Conservation (phyloP, 805 yeast species). For the Grigorovia transvaalensis region DNA sequence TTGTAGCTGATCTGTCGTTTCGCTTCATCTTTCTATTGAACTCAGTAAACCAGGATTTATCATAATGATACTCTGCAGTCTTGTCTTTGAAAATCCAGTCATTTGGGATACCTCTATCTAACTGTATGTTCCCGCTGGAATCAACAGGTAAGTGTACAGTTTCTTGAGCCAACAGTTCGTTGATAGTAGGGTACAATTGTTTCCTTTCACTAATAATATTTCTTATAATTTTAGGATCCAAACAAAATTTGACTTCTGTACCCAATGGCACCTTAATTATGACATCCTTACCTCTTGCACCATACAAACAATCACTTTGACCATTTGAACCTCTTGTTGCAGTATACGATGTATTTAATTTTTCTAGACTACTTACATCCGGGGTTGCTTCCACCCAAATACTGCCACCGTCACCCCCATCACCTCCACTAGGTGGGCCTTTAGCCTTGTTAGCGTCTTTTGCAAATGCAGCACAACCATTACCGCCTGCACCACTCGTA, state of each 20-base stretch:
- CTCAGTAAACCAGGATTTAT: constrained; percentile 53
- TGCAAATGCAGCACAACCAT: constrained; percentile 76
- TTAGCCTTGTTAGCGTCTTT: constrained; percentile 74
- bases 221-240: constrained; percentile 48
- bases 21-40: constrained; percentile 53
- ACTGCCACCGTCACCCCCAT: constrained; percentile 91
- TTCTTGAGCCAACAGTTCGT: constrained; percentile 4
- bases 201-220: constrained; percentile 12
- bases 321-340: constrained; percentile 73
- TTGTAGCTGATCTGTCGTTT: constrained; percentile 49
- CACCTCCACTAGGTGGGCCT: constrained; percentile 99
- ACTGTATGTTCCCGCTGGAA: constrained; percentile 12
- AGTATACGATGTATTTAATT: constrained; percentile 51
- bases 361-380: constrained; percentile 61
- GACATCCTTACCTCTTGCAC: constrained; percentile 72
- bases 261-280: constrained; percentile 86
- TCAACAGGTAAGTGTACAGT: constrained; percentile 10
- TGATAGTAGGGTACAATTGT: background rate
- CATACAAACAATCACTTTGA: constrained; percentile 68
- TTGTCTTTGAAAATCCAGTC: constrained; percentile 87
- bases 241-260: constrained; percentile 76
- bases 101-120: constrained; percentile 39
- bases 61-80: constrained; percentile 56
- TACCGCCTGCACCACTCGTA: constrained; percentile 77
- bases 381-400: constrained; percentile 74